A percentile compares a stretch with the other conserved stretches of the same genome.
Conservation (phyloP, 148 eudicot genomes). For the Silene uniflora region DNA sequence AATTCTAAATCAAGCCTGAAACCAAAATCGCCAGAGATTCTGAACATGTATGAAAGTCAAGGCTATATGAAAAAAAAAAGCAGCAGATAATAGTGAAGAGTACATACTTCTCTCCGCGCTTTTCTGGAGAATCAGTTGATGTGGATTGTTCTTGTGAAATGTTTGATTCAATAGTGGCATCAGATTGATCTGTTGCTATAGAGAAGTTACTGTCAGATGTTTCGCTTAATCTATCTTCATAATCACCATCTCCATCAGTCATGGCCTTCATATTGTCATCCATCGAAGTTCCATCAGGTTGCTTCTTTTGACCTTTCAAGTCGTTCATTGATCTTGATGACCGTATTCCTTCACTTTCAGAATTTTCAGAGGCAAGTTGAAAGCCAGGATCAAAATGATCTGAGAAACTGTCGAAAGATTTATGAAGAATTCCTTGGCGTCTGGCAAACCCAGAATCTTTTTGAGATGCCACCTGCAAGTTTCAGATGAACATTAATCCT, state of each 20-base stretch:
- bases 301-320: conserved; percentile 24
- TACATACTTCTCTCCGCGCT: conserved; percentile 46
- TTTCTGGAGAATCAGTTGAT: conserved; percentile 28
- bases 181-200: conserved; percentile 44
- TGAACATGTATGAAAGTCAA: not conserved
- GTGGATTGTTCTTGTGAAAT: conserved; percentile 29
- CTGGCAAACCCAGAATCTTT: conserved; percentile 36
- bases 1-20: not conserved
- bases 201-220: conserved; percentile 41
- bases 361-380: conserved; percentile 8
- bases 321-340: conserved; percentile 32
- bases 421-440: conserved; percentile 27
- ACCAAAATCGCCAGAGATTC: not conserved
- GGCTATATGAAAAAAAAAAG: not conserved
- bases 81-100: conserved; percentile 2
- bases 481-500: not conserved
- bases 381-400: conserved; percentile 30
- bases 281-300: conserved; percentile 22
- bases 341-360: conserved; percentile 20
- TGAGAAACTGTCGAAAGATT: conserved; percentile 28
- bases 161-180: conserved; percentile 37
- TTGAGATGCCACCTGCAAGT: conserved; percentile 36
- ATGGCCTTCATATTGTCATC: conserved; percentile 23
- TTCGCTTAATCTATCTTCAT: conserved; percentile 43
- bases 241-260: conserved; percentile 27